A percentile compares a stretch with the other conserved stretches of the same genome.
Evolutionary conservation across 805 yeast species (phyloP).

Genomic region (Danielia reshetovae): DNA sequence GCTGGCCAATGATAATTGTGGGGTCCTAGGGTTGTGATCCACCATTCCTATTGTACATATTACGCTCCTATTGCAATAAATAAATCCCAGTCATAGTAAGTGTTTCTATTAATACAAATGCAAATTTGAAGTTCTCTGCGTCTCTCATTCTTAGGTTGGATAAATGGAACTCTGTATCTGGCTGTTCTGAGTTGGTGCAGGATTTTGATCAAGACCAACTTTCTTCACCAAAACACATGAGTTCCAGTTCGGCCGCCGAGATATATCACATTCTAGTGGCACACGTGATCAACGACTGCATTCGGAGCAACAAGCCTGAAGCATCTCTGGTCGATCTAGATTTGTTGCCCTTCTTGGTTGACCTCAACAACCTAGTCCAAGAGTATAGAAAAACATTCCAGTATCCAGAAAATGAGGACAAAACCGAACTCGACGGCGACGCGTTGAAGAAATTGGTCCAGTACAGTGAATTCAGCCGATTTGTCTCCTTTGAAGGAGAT

Average conservation of each 20-base stretch:
- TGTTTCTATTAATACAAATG: too few relatives aligned
- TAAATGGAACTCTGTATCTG: too few relatives aligned
- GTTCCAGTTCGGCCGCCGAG: conserved; percentile 1
- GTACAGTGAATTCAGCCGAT: conserved; percentile 2
- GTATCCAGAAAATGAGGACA: neutral
- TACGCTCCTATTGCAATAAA: neutral
- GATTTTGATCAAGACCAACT: too few relatives aligned
- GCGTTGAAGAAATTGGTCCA: conserved; percentile 4
- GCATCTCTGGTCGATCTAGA: conserved; percentile 1
- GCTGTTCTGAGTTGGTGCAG: too few relatives aligned
- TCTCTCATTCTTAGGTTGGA: too few relatives aligned
- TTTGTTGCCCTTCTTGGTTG: conserved; percentile 5
- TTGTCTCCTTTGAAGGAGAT: conserved; percentile 4
- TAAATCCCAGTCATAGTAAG: too few relatives aligned
- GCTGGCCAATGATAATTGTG: too few relatives aligned
- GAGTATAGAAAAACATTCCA: conserved; percentile 9
- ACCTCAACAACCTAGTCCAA: conserved; percentile 4
- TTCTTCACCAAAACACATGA: conserved; percentile 1
- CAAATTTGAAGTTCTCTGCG: too few relatives aligned
- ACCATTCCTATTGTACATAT: neutral
- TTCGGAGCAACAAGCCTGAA: conserved; percentile 2
- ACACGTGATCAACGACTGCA: conserved; percentile 4
- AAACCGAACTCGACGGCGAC: conserved; percentile 3
- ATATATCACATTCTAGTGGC: conserved; percentile 6
- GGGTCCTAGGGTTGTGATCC: too few relatives aligned